Evolutionary conservation across 768 basidiomycete genomes (phyloP).

Genomic region (Lactarius psammicola): DNA sequence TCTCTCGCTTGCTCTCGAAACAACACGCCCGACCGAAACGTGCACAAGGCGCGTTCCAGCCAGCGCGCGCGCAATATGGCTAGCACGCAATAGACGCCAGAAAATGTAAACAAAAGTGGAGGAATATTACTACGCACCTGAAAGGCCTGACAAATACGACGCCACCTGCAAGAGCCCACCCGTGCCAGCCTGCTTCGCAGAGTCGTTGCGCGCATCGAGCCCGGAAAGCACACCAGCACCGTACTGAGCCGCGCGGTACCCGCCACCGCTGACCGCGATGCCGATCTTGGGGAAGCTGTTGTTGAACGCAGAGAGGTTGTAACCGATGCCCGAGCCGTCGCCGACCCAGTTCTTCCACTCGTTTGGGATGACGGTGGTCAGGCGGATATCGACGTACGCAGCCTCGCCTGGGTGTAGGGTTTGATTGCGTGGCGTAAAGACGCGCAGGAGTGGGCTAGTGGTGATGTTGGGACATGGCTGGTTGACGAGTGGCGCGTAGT

Average conservation of each 20-base stretch:
- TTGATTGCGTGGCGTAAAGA: slow-evolving; percentile 51
- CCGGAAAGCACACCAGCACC: slow-evolving; percentile 59
- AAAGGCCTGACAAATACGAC: slow-evolving; percentile 65
- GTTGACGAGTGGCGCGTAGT: slow-evolving; percentile 53
- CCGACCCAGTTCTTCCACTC: slow-evolving; percentile 64
- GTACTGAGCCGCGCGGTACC: slow-evolving; percentile 64
- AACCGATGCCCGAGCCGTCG: slow-evolving; percentile 52
- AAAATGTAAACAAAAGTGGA: neutral
- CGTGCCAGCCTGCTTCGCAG: slow-evolving; percentile 55
- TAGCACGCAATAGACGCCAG: neutral
- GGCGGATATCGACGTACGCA: slow-evolving; percentile 47
- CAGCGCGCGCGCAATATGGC: no score
- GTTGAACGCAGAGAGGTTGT: slow-evolving; percentile 45
- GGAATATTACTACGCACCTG: slow-evolving; percentile 44
- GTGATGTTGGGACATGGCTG: slow-evolving; percentile 53
- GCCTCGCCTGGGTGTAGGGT: slow-evolving; percentile 49
- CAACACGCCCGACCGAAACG: no score
- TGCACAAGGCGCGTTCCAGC: no score
- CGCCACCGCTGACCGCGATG: slow-evolving; percentile 69
- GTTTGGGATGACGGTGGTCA: slow-evolving; percentile 40
- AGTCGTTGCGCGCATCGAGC: slow-evolving; percentile 59
- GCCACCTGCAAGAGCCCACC: slow-evolving; percentile 71
- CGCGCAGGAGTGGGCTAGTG: slow-evolving; percentile 48
- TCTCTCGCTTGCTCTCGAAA: no score
- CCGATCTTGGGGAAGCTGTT: slow-evolving; percentile 51